Conservation (phyloP, 2,329 filamentous ascomycete species). For the Sphaerulina vaccinii region DNA sequence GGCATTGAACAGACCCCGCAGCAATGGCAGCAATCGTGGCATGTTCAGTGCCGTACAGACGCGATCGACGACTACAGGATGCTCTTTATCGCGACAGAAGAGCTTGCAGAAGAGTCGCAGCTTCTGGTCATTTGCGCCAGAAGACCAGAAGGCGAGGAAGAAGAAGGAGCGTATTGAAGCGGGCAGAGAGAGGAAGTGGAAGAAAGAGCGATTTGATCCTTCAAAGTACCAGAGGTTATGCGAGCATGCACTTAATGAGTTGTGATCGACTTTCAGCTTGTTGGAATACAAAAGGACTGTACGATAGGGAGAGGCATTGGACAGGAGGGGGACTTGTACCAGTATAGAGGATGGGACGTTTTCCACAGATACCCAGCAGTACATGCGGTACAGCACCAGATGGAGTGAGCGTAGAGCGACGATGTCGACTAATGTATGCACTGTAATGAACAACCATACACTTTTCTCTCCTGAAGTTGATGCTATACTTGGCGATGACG, state of each 20-base stretch:
- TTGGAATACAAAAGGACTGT: background rate
- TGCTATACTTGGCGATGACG: slow-evolving; percentile 9
- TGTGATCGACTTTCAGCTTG: slow-evolving; percentile 20
- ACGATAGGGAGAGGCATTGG: background rate
- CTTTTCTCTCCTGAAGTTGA: no score
- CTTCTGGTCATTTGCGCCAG: slow-evolving; percentile 31
- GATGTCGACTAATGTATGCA: background rate
- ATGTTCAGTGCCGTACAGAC: background rate
- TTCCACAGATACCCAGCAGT: background rate
- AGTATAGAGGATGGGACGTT: background rate
- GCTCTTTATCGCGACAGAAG: slow-evolving; percentile 1
- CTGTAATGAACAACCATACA: background rate
- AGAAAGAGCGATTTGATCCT: slow-evolving; percentile 31
- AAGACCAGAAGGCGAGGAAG: slow-evolving; percentile 29
- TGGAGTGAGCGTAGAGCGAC: no score
- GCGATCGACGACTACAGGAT: background rate
- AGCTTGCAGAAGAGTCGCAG: slow-evolving; percentile 20
- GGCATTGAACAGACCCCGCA: slow-evolving; percentile 3
- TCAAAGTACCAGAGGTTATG: slow-evolving; percentile 30
- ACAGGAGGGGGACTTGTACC: background rate
- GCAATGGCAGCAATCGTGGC: background rate
- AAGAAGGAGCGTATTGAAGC: slow-evolving; percentile 30
- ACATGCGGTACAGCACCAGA: background rate
- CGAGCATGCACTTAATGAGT: slow-evolving; percentile 33
- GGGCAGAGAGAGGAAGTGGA: slow-evolving; percentile 33